Conservation (phyloP, 73 alveolate species). For the Tetrahymena malaccensis region DNA sequence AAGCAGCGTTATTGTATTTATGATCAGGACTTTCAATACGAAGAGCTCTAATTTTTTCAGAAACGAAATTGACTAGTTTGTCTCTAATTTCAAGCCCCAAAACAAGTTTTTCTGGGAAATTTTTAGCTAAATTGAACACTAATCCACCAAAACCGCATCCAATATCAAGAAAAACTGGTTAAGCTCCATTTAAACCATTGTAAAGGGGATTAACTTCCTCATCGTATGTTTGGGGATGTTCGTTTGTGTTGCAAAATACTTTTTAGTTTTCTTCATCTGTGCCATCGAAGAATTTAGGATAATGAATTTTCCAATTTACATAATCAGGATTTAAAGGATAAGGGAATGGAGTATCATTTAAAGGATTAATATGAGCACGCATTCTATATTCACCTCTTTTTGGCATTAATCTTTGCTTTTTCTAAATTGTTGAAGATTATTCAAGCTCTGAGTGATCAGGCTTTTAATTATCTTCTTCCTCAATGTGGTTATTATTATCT, state of each 20-base stretch:
- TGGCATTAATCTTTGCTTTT: constrained; percentile 61
- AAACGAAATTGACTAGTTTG: constrained; percentile 91
- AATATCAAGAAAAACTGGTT: constrained; percentile 63
- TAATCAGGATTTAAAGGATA: constrained; percentile 77
- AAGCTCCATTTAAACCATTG: constrained; percentile 6
- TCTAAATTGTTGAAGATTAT: neutral
- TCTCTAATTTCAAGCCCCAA: constrained; percentile 97
- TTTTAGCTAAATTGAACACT: constrained; percentile 68
- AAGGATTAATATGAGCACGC: constrained; percentile 97
- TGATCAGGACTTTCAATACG: constrained; percentile 64
- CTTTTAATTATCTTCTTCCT: neutral
- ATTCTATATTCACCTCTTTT: constrained; percentile 89
- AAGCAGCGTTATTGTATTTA: constrained; percentile 73
- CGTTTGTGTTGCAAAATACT: constrained; percentile 13
- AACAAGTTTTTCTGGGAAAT: constrained; percentile 66
- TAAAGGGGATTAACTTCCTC: neutral
- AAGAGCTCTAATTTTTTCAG: constrained; percentile 83
- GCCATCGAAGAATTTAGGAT: constrained; percentile 70
- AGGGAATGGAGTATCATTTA: constrained; percentile 77
- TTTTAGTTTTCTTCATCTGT: constrained; percentile 55
- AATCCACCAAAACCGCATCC: constrained; percentile 99
- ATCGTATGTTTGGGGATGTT: constrained; percentile 16
- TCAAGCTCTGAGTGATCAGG: neutral
- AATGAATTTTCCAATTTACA: constrained; percentile 87
- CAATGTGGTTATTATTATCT: neutral